These are phyloP conservation scores for Pezicula carpinea DNA, from an alignment of 2,329 filamentous ascomycete genomes.

Conservation along the genomic window DNA sequence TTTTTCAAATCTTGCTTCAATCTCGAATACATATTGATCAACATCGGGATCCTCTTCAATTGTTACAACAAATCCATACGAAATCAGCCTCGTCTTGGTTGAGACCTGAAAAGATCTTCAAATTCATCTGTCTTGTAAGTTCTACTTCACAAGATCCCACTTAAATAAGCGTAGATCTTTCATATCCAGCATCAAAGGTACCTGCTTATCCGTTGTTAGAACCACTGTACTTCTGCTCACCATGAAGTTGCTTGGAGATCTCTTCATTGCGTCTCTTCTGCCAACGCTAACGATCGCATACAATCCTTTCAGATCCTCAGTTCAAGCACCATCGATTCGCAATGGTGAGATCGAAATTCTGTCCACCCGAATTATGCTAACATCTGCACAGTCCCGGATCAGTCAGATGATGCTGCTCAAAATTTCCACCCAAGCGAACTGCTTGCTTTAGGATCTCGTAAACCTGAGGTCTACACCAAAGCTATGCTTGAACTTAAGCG, in stretches of 20 bases:
- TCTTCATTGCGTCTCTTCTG: not conserved
- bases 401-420: not conserved
- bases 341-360: not conserved
- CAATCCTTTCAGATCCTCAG: conserved; percentile 6
- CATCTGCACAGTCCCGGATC: not conserved
- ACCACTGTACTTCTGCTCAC: not conserved
- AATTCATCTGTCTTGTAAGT: too few relatives aligned
- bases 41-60: not conserved
- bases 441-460: conserved; percentile 9
- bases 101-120: too few relatives aligned
- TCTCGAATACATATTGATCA: not conserved
- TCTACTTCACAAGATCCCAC: too few relatives aligned
- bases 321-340: not conserved
- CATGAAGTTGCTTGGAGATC: conserved; percentile 7
- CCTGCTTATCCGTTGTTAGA: not conserved
- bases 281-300: conserved; percentile 5
- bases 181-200: too few relatives aligned
- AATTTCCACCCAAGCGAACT: conserved; percentile 14
- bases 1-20: too few relatives aligned
- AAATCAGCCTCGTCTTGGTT: not conserved
- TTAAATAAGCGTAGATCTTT: too few relatives aligned
- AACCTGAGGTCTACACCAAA: conserved; percentile 25
- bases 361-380: not conserved
- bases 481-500: conserved; percentile 26
- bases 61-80: not conserved